Base-by-base conservation (phyloP, 2,329 filamentous ascomycete species). In the Penicillium freii region DNA sequence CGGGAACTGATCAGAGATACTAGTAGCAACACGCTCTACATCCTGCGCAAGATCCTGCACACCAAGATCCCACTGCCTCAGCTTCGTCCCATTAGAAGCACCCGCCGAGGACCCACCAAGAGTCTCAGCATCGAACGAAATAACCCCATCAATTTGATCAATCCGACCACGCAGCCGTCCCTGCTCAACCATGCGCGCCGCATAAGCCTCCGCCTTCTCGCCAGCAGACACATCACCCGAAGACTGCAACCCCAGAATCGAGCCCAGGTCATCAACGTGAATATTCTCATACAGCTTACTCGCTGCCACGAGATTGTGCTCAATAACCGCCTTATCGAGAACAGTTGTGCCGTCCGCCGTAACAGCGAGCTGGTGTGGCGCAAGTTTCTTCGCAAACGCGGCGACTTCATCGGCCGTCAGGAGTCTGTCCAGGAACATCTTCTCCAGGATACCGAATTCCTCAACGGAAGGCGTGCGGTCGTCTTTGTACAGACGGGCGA, bases 161-260 rank as follows among this genome's bases (percentile, higher is more conserved):
- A 99, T 97, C 56, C 88, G 87, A 8, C 93, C 94, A 3, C 88
- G 85, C 51, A 99, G 77, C 33, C 94, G 86, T 10, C 91, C 92
- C 75, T 97, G 92, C 79, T 97, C 92, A 67, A 99, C 91, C 94
- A 99, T 99, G 66, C 86, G 84, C 5, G 93, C 92, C 13, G 93
- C 94, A 53, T 94, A 97, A 57, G 89, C 87, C 79, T 99, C 94
- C 4, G 93, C 93, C 73, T 87, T 89, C 51, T 90, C 89, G 0
- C 85, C 85, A 57, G 76, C 77, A 2, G 76, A 77, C 5, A 76
- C 62, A 39, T 79, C 74, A 15, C 69, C 71, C 17, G 70, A 73
- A 27, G 67, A 69, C 54, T 90, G 85, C 5, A 97, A 81, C 0
- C 90, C 92, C 15, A 99, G 80, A 38, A 97, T 82, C 39, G 82